These are phyloP conservation scores for Diplodia mutila DNA, from an alignment of 2,329 filamentous ascomycete species.

Conservation along the genomic window DNA sequence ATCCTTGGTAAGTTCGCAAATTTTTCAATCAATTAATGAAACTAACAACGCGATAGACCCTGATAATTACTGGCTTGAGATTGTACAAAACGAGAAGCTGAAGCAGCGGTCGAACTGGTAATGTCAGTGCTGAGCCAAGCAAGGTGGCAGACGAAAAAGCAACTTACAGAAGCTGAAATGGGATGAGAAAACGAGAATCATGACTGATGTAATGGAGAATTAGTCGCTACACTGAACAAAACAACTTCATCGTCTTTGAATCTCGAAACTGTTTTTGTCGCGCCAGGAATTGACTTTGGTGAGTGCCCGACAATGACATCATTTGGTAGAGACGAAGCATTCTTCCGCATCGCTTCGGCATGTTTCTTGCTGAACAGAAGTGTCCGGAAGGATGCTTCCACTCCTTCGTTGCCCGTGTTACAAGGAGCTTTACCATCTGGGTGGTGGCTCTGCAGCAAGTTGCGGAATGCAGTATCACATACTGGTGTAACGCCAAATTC, in stretches of 20 bases:
- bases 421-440: background rate
- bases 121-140: slow-evolving; percentile 18
- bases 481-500: no score
- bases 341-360: background rate
- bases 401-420: background rate
- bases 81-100: slow-evolving; percentile 77
- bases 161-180: no score
- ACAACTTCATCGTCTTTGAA: background rate
- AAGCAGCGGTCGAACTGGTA: slow-evolving; percentile 49
- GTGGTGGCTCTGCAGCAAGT: background rate
- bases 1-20: slow-evolving; percentile 67
- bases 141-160: no score
- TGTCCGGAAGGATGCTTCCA: background rate
- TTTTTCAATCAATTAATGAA: no score
- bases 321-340: background rate
- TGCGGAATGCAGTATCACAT: background rate
- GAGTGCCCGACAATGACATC: background rate
- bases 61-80: slow-evolving; percentile 80
- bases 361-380: background rate
- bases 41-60: slow-evolving; percentile 54
- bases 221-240: background rate
- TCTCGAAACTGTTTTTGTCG: no score
- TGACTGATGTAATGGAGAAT: background rate
- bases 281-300: no score
- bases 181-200: background rate